These are phyloP conservation scores for Talaromyces proteolyticus DNA, from an alignment of 495 filamentous ascomycete genomes.

Conservation along the genomic window DNA sequence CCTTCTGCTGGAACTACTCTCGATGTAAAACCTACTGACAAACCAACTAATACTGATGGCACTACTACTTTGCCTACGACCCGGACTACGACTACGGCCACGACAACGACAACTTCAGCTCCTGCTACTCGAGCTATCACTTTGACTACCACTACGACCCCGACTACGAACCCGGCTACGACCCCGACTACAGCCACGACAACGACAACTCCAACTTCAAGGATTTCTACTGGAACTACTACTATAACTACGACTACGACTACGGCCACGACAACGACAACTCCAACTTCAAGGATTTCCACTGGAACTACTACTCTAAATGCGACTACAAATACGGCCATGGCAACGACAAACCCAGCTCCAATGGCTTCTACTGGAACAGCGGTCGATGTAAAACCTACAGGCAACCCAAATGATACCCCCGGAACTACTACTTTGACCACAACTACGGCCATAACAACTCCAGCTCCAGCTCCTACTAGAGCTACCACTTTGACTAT, in stretches of 20 bases:
- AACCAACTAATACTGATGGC: constrained; percentile 9
- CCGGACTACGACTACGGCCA: constrained; percentile 5
- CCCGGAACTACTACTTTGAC: constrained; percentile 11
- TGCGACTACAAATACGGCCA: constrained; percentile 5
- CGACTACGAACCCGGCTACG: background rate
- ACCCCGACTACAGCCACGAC: constrained; percentile 2
- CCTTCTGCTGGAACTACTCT: constrained; percentile 9
- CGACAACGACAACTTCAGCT: background rate
- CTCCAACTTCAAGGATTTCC: constrained; percentile 6
- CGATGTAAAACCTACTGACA: constrained; percentile 7
- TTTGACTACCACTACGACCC: constrained; percentile 1
- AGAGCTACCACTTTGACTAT: too few relatives aligned
- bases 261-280: constrained; percentile 3
- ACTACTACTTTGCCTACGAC: constrained; percentile 6
- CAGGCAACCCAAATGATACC: too few relatives aligned
- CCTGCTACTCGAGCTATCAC: constrained; percentile 4
- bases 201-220: constrained; percentile 5
- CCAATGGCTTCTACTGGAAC: constrained; percentile 6
- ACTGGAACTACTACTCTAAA: constrained; percentile 4
- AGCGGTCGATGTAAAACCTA: too few relatives aligned
- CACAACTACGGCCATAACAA: background rate
- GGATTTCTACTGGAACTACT: constrained; percentile 7
- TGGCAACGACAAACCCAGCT: constrained; percentile 2
- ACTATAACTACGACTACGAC: constrained; percentile 10
- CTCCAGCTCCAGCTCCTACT: constrained; percentile 6